Conservation (phyloP, 768 basidiomycete species). For the Pholiota molesta region DNA sequence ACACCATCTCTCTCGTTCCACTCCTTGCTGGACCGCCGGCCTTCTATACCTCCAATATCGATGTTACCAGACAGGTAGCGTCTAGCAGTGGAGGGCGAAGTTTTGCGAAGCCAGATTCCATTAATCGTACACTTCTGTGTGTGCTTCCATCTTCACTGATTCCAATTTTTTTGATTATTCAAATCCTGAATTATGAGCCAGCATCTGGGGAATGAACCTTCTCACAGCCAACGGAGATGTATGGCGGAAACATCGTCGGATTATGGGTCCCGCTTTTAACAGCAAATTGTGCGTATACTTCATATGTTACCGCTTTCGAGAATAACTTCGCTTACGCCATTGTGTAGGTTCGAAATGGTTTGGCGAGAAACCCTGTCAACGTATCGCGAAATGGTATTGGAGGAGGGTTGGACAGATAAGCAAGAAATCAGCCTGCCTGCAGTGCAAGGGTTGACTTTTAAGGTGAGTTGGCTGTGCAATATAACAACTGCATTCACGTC, state of each 20-base stretch:
- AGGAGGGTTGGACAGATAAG: slow-evolving; percentile 38
- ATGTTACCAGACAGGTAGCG: slow-evolving; percentile 48
- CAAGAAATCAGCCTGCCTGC: slow-evolving; percentile 30
- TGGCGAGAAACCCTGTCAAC: slow-evolving; percentile 41
- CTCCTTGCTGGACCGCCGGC: slow-evolving; percentile 38
- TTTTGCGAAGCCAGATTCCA: slow-evolving; percentile 41
- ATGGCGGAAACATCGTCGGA: slow-evolving; percentile 49
- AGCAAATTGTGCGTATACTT: slow-evolving; percentile 34
- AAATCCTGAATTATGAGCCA: background rate
- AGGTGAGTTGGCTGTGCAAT: slow-evolving; percentile 39
- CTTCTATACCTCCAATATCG: slow-evolving; percentile 47
- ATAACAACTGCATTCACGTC: too few species aligned
- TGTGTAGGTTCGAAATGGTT: slow-evolving; percentile 44
- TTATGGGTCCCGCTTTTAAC: slow-evolving; percentile 49
- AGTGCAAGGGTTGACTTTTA: slow-evolving; percentile 38
- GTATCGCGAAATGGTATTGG: slow-evolving; percentile 42
- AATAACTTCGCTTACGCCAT: too few species aligned
- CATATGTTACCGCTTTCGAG: too few species aligned
- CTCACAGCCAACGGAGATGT: slow-evolving; percentile 44
- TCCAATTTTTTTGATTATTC: background rate
- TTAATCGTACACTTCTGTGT: slow-evolving; percentile 23
- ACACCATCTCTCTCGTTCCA: slow-evolving; percentile 45
- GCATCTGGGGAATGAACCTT: slow-evolving; percentile 42
- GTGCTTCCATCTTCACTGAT: background rate
- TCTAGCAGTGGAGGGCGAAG: slow-evolving; percentile 39